Evolutionary conservation across 345 rosid species (phyloP).

Genomic region (Linum trigynum): DNA sequence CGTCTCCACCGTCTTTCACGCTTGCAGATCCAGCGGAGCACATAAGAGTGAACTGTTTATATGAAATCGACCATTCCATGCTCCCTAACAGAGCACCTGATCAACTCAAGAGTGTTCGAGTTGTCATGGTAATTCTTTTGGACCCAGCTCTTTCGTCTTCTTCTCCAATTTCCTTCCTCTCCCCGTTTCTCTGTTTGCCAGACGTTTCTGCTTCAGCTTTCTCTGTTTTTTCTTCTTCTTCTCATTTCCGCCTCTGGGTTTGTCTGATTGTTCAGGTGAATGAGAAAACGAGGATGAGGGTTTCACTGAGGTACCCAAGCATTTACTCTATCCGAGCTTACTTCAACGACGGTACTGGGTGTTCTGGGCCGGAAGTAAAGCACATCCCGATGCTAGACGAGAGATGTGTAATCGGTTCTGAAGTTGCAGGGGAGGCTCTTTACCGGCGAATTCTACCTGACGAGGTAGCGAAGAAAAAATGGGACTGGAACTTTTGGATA

Average conservation of each 20-base stretch:
- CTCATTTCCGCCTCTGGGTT: not conserved
- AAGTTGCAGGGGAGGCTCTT: slow-evolving; percentile 52
- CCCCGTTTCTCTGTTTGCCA: not conserved
- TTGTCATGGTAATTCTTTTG: slow-evolving; percentile 50
- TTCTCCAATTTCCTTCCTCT: not conserved
- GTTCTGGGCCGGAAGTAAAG: slow-evolving; percentile 22
- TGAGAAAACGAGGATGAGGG: slow-evolving; percentile 43
- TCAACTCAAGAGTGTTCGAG: slow-evolving; percentile 45
- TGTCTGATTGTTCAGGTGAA: slow-evolving; percentile 42
- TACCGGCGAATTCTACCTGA: slow-evolving; percentile 46
- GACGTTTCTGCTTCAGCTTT: not conserved
- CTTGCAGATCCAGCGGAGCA: slow-evolving; percentile 41
- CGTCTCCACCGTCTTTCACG: not conserved
- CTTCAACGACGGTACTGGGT: slow-evolving; percentile 28
- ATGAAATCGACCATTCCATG: slow-evolving; percentile 58
- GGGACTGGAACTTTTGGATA: slow-evolving; percentile 60
- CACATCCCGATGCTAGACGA: slow-evolving; percentile 65
- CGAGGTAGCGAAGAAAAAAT: slow-evolving; percentile 37
- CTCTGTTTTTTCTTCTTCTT: not conserved
- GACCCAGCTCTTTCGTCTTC: no score
- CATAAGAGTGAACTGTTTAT: slow-evolving; percentile 50
- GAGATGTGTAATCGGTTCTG: slow-evolving; percentile 41
- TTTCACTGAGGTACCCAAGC: slow-evolving; percentile 70
- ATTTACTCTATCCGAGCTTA: slow-evolving; percentile 37
- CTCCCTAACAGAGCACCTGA: slow-evolving; percentile 45